Evolutionary conservation across 108 stramenopile genomes (phyloP).

Genomic region (Stephanodiscus triporus): DNA sequence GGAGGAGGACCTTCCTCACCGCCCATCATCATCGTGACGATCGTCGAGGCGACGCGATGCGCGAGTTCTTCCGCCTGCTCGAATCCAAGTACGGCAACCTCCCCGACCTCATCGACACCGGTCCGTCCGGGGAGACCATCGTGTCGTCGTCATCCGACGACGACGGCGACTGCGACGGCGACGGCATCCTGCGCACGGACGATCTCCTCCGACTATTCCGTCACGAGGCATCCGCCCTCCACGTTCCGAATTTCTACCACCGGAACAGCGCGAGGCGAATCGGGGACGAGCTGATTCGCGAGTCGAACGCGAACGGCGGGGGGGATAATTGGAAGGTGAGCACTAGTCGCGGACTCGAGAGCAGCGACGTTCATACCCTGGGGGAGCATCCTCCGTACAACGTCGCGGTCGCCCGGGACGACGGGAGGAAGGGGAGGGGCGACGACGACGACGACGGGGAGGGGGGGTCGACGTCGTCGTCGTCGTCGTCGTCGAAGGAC

Average conservation of each 20-base stretch:
- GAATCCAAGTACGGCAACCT: constrained; percentile 46
- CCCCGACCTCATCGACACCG: constrained; percentile 35
- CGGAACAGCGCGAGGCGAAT: constrained; percentile 47
- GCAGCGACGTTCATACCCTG: constrained; percentile 76
- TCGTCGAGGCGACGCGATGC: constrained; percentile 26
- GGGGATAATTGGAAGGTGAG: constrained; percentile 75
- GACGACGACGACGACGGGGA: neutral
- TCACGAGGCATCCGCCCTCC: constrained; percentile 72
- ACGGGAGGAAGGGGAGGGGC: no score
- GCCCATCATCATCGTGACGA: constrained; percentile 10
- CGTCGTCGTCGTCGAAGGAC: constrained; percentile 37
- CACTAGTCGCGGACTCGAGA: constrained; percentile 73
- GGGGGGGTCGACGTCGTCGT: neutral
- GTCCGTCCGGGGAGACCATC: constrained; percentile 39
- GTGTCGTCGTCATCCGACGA: neutral
- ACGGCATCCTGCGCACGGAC: constrained; percentile 41
- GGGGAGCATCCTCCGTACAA: constrained; percentile 86
- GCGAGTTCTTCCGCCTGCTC: constrained; percentile 27
- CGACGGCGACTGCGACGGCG: neutral
- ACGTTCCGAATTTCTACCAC: constrained; percentile 71
- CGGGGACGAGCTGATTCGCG: constrained; percentile 56
- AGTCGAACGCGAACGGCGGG: constrained; percentile 32
- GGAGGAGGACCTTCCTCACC: neutral
- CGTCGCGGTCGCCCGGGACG: constrained; percentile 61
- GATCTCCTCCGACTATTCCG: constrained; percentile 51